Evolutionary conservation across 306 rosid species (phyloP).

Genomic region (Cucumis hystrix): DNA sequence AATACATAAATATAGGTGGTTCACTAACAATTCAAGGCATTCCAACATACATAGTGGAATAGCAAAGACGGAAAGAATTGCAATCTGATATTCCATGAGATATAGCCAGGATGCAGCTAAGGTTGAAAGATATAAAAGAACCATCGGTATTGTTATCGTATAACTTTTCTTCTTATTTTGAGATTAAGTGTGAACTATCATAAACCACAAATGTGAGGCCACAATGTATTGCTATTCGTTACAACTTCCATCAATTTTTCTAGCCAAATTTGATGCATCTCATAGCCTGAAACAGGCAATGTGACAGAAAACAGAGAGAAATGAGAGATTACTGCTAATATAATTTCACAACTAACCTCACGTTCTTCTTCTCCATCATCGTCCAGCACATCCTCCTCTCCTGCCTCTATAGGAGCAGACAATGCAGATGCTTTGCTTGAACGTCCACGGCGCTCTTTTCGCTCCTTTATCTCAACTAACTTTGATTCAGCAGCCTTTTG

Average conservation of each 20-base stretch:
- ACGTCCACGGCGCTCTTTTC: constrained; percentile 85
- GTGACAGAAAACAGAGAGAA: background rate
- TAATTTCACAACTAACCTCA: constrained; percentile 38
- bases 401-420: constrained; percentile 85
- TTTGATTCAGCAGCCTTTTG: constrained; percentile 83
- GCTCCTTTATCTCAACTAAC: constrained; percentile 84
- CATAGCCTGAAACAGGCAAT: background rate
- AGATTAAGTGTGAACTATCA: background rate
- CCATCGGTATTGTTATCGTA: background rate
- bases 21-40: too few species aligned
- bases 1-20: too few species aligned
- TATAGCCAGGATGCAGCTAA: background rate
- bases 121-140: background rate
- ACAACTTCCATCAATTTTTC: background rate
- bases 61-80: background rate
- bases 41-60: background rate
- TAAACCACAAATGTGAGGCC: background rate
- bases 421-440: constrained; percentile 82
- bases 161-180: background rate
- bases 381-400: constrained; percentile 79
- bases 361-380: constrained; percentile 97
- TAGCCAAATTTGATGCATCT: background rate
- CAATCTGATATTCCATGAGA: background rate
- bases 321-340: background rate
- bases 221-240: background rate